Conservation (phyloP, 148 eudicot species). For the Nepenthes mirabilis region DNA sequence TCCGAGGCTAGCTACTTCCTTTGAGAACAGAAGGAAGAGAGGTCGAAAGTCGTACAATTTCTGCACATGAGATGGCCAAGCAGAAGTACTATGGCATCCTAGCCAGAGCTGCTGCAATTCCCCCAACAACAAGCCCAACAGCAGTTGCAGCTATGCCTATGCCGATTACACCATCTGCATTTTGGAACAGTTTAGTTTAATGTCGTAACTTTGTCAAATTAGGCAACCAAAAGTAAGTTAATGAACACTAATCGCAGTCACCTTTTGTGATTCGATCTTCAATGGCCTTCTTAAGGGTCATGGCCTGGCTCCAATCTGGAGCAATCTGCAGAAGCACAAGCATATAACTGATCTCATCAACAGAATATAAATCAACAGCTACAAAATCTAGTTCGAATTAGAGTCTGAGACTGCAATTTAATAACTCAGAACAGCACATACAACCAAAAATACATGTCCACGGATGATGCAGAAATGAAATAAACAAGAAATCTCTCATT, state of each 20-base stretch:
- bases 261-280: slow-evolving; percentile 30
- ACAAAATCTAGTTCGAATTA: neutral
- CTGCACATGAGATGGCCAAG: neutral
- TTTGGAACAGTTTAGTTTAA: neutral
- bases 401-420: no score
- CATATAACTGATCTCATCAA: no score
- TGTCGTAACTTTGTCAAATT: neutral
- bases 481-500: no score
- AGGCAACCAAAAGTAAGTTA: neutral
- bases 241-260: neutral
- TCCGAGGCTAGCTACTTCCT: no score
- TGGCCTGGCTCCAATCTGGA: slow-evolving; percentile 35
- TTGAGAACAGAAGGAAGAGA: no score
- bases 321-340: slow-evolving; percentile 19
- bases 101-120: slow-evolving; percentile 17
- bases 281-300: slow-evolving; percentile 18
- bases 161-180: slow-evolving; percentile 32
- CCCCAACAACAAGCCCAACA: slow-evolving; percentile 15
- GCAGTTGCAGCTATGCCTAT: slow-evolving; percentile 26
- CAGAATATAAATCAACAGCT: neutral
- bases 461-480: no score
- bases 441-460: no score
- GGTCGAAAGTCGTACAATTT: no score
- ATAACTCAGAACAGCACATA: no score
- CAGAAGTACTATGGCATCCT: slow-evolving; percentile 9